Percentiles rank a stretch among this genome's conserved stretches.
Evolutionary conservation across 2,329 filamentous ascomycete species (phyloP).

Genomic region (Ophiostoma piceae): DNA sequence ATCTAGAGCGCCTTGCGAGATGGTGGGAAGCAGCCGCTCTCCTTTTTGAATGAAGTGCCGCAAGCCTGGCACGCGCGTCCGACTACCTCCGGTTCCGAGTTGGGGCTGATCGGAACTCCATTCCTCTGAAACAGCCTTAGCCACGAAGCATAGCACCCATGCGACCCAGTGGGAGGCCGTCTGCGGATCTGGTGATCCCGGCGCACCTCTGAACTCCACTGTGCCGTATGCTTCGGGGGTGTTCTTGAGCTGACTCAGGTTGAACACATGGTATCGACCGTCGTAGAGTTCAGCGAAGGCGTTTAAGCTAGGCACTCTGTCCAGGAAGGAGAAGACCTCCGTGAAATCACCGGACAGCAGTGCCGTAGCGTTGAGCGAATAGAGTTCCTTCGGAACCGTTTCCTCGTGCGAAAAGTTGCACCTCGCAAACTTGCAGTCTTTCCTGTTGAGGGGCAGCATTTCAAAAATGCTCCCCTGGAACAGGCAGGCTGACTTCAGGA

Average conservation of each 20-base stretch:
- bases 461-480: background rate
- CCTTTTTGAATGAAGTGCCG: background rate
- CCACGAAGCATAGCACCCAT: background rate
- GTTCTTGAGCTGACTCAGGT: background rate
- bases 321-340: background rate
- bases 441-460: background rate
- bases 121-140: background rate
- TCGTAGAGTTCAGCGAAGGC: background rate
- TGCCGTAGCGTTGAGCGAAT: background rate
- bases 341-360: background rate
- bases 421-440: background rate
- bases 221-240: background rate
- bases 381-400: background rate
- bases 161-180: slow-evolving; percentile 1
- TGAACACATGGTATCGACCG: background rate
- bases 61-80: background rate
- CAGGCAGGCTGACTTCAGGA: background rate
- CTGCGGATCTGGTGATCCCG: background rate
- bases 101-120: background rate
- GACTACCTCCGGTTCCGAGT: background rate
- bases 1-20: background rate
- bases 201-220: background rate
- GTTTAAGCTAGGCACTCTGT: background rate
- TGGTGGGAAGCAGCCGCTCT: background rate
- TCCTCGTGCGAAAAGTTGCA: background rate